Evolutionary conservation across 345 rosid species (phyloP).

Genomic region (Mercurialis annua): DNA sequence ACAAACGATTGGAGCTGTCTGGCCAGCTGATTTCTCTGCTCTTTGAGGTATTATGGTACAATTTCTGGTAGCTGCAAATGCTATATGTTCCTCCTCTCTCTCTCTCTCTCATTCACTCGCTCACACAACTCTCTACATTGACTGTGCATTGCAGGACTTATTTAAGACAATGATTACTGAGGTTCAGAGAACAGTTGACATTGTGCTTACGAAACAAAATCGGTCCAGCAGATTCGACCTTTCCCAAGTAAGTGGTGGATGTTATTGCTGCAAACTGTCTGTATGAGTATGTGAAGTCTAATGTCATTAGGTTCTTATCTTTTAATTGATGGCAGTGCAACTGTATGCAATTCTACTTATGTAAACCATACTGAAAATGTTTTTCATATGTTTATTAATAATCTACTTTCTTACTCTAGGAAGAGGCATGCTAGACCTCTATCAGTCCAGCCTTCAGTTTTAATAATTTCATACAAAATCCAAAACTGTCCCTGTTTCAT

Average conservation of each 20-base stretch:
- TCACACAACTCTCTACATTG: not conserved
- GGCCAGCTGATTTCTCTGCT: constrained; percentile 90
- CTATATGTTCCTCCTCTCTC: not conserved
- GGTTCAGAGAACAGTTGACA: constrained; percentile 47
- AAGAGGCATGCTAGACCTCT: not conserved
- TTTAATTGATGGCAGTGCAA: not conserved
- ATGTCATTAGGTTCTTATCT: not conserved
- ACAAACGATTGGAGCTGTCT: constrained; percentile 88
- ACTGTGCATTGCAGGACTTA: constrained; percentile 52
- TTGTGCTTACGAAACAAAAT: constrained; percentile 32
- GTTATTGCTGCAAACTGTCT: not conserved
- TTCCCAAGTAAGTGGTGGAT: constrained; percentile 49
- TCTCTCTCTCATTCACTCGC: not conserved
- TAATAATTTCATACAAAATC: not conserved
- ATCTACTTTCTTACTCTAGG: not conserved
- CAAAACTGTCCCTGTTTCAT: no score
- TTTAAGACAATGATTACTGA: constrained; percentile 75
- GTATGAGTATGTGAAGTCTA: not conserved
- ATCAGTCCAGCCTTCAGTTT: not conserved
- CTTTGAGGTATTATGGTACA: constrained; percentile 63
- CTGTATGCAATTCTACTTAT: not conserved
- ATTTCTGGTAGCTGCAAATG: constrained; percentile 7
- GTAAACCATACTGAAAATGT: not conserved
- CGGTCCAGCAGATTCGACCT: constrained; percentile 64
- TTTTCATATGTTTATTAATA: not conserved